These are phyloP conservation scores for Oryza punctata DNA, from an alignment of 176 grass and related monocot genomes.

Conservation along the genomic window DNA sequence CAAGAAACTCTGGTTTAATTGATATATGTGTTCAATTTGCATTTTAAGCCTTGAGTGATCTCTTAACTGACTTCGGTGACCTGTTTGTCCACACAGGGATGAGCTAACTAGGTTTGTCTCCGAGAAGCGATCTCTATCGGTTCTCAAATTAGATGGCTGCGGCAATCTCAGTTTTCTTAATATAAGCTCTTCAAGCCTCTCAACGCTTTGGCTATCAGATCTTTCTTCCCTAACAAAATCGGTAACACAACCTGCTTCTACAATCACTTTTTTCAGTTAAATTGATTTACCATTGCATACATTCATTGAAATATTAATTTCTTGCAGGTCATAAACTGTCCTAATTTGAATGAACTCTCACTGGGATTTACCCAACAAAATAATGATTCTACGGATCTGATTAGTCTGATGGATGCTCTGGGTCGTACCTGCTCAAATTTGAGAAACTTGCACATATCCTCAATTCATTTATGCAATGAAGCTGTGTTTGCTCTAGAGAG, in stretches of 20 bases:
- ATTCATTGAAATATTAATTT: constrained; percentile 25
- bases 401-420: constrained; percentile 68
- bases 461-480: constrained; percentile 72
- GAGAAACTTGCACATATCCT: constrained; percentile 72
- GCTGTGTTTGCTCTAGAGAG: constrained; percentile 72
- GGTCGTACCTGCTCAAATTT: constrained; percentile 72
- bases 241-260: constrained; percentile 35
- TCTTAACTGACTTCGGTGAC: neutral
- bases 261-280: neutral
- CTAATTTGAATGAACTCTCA: constrained; percentile 75
- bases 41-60: constrained; percentile 10
- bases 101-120: constrained; percentile 72
- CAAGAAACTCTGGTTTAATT: neutral
- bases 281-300: constrained; percentile 28
- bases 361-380: constrained; percentile 64
- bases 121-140: constrained; percentile 64
- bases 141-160: constrained; percentile 72
- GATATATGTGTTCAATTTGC: neutral
- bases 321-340: constrained; percentile 80
- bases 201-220: constrained; percentile 71
- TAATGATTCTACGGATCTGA: constrained; percentile 77
- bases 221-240: constrained; percentile 68
- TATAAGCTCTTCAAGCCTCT: constrained; percentile 66
- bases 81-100: constrained; percentile 48
- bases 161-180: constrained; percentile 73